Conservation (phyloP, 306 rosid genomes). For the Cicer pinnatifidum region DNA sequence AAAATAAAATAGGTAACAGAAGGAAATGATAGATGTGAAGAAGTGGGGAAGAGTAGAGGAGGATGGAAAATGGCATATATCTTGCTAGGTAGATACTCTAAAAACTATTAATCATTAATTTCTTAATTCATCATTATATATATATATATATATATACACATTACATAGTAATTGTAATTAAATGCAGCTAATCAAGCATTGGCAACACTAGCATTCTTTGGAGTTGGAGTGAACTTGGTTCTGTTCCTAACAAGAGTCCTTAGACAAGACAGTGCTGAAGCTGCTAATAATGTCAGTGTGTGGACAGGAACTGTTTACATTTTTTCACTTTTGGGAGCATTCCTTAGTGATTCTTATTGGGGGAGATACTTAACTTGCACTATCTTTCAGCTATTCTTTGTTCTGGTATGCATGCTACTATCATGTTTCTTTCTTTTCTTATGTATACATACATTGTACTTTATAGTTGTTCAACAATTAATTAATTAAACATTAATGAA, state of each 20-base stretch:
- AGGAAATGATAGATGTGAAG: slow-evolving; percentile 12
- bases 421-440: not conserved
- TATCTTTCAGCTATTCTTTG: slow-evolving; percentile 54
- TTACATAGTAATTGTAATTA: not conserved
- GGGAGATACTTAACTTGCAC: slow-evolving; percentile 63
- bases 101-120: not conserved
- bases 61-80: slow-evolving; percentile 55
- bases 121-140: not conserved
- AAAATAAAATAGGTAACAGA: slow-evolving; percentile 33
- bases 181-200: slow-evolving; percentile 62
- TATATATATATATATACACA: not conserved
- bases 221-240: slow-evolving; percentile 69
- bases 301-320: slow-evolving; percentile 71
- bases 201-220: slow-evolving; percentile 70
- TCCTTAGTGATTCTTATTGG: slow-evolving; percentile 68
- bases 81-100: slow-evolving; percentile 51
- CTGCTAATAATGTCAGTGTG: slow-evolving; percentile 62
- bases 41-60: slow-evolving; percentile 36
- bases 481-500: not conserved
- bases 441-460: no score
- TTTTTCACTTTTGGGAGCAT: slow-evolving; percentile 61
- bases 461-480: no score
- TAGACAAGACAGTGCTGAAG: slow-evolving; percentile 52
- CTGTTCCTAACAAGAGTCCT: slow-evolving; percentile 63
- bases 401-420: slow-evolving; percentile 7